A percentile compares a stretch with the other conserved stretches of the same genome.
Conservation (phyloP, 148 eudicot species). For the Cornus florida region DNA sequence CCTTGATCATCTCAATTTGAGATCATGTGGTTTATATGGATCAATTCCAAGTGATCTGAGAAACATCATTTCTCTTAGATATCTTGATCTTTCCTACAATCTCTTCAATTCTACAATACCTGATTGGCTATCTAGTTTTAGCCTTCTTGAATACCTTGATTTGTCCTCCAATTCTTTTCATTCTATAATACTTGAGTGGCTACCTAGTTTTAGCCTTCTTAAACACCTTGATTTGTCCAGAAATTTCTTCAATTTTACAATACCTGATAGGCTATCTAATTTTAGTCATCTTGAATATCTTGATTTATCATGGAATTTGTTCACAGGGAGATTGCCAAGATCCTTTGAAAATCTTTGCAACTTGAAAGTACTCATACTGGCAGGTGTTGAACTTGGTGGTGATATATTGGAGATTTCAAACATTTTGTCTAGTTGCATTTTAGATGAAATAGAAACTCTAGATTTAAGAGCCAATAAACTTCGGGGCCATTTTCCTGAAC, state of each 20-base stretch:
- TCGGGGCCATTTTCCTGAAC: background rate
- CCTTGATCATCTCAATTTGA: background rate
- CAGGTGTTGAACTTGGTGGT: background rate
- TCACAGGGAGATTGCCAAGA: conserved; percentile 1
- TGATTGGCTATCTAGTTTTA: conserved; percentile 11
- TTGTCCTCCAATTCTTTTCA: background rate
- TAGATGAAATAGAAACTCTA: background rate
- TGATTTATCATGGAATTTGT: background rate
- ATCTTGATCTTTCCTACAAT: conserved; percentile 9
- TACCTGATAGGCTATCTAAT: conserved; percentile 14
- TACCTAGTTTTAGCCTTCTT: background rate
- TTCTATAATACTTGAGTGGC: conserved; percentile 18
- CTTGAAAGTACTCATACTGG: background rate
- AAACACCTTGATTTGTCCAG: conserved; percentile 5
- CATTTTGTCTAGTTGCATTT: background rate
- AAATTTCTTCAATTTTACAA: conserved; percentile 7
- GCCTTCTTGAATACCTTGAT: background rate
- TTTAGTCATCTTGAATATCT: background rate
- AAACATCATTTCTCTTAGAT: background rate
- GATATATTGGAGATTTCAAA: conserved; percentile 4
- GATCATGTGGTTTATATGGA: too few species aligned
- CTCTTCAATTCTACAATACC: conserved; percentile 16
- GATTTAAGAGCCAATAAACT: background rate
- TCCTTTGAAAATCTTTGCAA: background rate
- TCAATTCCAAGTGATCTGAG: background rate